Percentiles rank a stretch among this genome's conserved stretches.
phyloP scores from a whole-genome alignment of 108 stramenopile genomes.

The Craspedostauros australis region DNA sequence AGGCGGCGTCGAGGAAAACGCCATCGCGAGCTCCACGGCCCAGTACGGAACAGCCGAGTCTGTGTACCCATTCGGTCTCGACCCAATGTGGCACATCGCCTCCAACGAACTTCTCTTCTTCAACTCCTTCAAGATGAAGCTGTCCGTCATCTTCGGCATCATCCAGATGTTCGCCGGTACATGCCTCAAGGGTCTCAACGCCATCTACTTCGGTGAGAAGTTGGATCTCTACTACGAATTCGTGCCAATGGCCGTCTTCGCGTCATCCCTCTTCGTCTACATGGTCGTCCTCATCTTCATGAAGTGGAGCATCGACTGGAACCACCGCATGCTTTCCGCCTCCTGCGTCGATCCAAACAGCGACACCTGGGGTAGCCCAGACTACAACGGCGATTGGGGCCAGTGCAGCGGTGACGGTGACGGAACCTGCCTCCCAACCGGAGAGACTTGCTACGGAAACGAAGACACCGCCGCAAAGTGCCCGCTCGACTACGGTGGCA shows the following conservation, averaged over 20 bases:
- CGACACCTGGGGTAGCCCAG: constrained; percentile 62
- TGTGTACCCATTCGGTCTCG: constrained; percentile 97
- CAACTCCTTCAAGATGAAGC: constrained; percentile 99
- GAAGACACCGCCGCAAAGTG: constrained; percentile 67
- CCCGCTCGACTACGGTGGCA: constrained; percentile 88
- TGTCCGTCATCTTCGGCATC: constrained; percentile 95
- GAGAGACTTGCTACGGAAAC: constrained; percentile 56
- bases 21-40: constrained; percentile 48
- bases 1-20: constrained; percentile 69
- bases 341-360: constrained; percentile 78
- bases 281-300: constrained; percentile 95
- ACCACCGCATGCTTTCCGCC: constrained; percentile 88
- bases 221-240: constrained; percentile 92
- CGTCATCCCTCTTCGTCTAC: constrained; percentile 91
- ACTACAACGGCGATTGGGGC: constrained; percentile 69
- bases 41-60: constrained; percentile 71
- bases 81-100: constrained; percentile 96
- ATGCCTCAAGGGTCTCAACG: constrained; percentile 87
- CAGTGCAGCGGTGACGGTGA: constrained; percentile 46
- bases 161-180: constrained; percentile 96
- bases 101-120: constrained; percentile 95
- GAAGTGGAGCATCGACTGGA: constrained; percentile 98
- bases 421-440: constrained; percentile 80
- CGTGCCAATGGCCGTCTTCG: constrained; percentile 95
- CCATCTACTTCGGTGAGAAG: constrained; percentile 84